These are phyloP conservation scores for Candida sp. DNA, from an alignment of 1,139 yeast species.

Conservation along the genomic window DNA sequence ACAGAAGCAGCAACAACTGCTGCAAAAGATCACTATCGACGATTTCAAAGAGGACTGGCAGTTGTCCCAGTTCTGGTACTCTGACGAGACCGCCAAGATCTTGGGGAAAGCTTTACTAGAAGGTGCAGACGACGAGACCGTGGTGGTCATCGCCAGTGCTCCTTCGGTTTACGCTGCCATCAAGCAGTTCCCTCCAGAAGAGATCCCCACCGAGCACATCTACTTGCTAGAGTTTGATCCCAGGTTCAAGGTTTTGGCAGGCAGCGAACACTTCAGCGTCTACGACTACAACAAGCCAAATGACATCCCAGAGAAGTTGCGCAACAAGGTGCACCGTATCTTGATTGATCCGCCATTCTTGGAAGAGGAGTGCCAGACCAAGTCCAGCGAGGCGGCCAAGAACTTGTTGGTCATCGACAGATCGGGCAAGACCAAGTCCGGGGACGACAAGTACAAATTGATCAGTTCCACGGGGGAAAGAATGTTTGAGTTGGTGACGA, in stretches of 20 bases:
- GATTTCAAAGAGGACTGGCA: constrained; percentile 93
- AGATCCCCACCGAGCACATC: constrained; percentile 67
- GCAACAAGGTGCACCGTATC: constrained; percentile 71
- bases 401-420: constrained; percentile 53
- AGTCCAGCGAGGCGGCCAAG: constrained; percentile 72
- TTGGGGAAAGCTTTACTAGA: constrained; percentile 73
- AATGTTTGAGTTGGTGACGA: constrained; percentile 62
- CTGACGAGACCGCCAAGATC: constrained; percentile 69
- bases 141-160: constrained; percentile 80
- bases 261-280: constrained; percentile 63
- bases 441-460: constrained; percentile 52
- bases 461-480: constrained; percentile 90
- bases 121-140: constrained; percentile 75
- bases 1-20: constrained; percentile 10
- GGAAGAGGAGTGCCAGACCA: constrained; percentile 79
- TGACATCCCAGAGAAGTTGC: constrained; percentile 59
- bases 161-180: constrained; percentile 94
- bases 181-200: constrained; percentile 50
- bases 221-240: constrained; percentile 80
- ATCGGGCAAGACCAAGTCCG: constrained; percentile 36
- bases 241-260: constrained; percentile 76
- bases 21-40: constrained; percentile 46
- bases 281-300: constrained; percentile 80
- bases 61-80: constrained; percentile 89
- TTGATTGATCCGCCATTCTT: constrained; percentile 90